Conservation (phyloP, 257 asterid species). For the Gardenia jasminoides region DNA sequence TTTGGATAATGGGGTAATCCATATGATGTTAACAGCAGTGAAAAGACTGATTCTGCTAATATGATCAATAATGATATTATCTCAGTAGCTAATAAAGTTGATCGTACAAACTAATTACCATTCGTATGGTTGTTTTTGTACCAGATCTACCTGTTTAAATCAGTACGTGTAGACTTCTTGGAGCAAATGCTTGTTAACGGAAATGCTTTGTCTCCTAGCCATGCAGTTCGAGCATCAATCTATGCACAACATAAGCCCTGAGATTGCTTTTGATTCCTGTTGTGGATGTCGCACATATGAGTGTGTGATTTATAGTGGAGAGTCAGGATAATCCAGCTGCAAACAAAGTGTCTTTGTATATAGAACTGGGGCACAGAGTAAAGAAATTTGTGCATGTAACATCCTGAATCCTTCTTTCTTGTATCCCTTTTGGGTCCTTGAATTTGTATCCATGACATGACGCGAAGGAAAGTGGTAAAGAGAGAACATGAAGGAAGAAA, state of each 20-base stretch:
- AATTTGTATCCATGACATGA: too few species aligned
- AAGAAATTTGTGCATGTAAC: background rate
- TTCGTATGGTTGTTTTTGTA: slow-evolving; percentile 19
- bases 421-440: background rate
- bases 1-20: background rate
- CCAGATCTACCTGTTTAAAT: slow-evolving; percentile 76
- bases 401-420: background rate
- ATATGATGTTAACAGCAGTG: background rate
- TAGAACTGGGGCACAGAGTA: background rate
- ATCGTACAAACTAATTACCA: background rate
- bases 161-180: slow-evolving; percentile 79
- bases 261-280: slow-evolving; percentile 6
- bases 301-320: background rate
- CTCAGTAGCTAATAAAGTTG: background rate
- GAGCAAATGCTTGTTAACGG: slow-evolving; percentile 93
- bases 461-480: background rate
- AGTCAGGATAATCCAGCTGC: background rate
- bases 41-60: too few species aligned
- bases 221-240: slow-evolving; percentile 61
- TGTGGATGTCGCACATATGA: background rate
- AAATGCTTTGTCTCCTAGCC: slow-evolving; percentile 47
- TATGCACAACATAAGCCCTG: slow-evolving; percentile 77
- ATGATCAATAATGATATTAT: too few species aligned
- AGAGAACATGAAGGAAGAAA: background rate
- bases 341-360: background rate